Base-by-base conservation (phyloP, 768 basidiomycete species). In the Leucocoprinus birnbaumii region DNA sequence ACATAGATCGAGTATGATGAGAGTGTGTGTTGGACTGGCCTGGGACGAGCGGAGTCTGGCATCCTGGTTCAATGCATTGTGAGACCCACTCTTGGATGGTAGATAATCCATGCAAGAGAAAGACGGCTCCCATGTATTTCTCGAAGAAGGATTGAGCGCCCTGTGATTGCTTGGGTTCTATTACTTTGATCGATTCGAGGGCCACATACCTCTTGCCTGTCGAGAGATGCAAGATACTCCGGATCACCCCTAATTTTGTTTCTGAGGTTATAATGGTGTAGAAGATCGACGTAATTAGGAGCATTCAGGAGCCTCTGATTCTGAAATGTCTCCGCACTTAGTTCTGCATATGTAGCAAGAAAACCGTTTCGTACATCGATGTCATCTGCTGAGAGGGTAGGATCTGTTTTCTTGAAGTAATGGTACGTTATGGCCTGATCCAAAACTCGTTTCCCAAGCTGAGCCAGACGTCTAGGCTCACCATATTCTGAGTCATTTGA, bases 61-160 rank as follows among this genome's bases (percentile, higher is more conserved):
- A 37, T 16, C 68, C 67, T 7, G 85, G 84, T 59, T 77, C 78
- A 48, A 87, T 71, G 24, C 87, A 71, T 50, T 71, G 71, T 46
- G 79, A 78, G 27, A 87, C 77, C 86, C 86, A 89, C 21, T 67
- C 61, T 62, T 83, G 74, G 47, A 87, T 72, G 6, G 66, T 62
- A 3, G 62, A 42, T 34, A 80, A 62, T 19, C 86, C 87, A 51
- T 73, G 78, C 48, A 80, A 79, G n/a, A 78, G 71, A 64, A 80
- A 85, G 11, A 86, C 66, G n/a, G 85, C 87, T 8, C 85, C 87
- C 11, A 88, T 71, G 58, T 87, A 88, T 18, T 80, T 79, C 61
- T 79, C 62, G 58, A 86, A 86, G 47, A 84, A 77, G 42, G 66
- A 68, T 24, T 72, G 72, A 51, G 80, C 77, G 66, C 84, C 84